Conservation (phyloP, 2,329 filamentous ascomycete genomes). For the Escovopsis sp. region DNA sequence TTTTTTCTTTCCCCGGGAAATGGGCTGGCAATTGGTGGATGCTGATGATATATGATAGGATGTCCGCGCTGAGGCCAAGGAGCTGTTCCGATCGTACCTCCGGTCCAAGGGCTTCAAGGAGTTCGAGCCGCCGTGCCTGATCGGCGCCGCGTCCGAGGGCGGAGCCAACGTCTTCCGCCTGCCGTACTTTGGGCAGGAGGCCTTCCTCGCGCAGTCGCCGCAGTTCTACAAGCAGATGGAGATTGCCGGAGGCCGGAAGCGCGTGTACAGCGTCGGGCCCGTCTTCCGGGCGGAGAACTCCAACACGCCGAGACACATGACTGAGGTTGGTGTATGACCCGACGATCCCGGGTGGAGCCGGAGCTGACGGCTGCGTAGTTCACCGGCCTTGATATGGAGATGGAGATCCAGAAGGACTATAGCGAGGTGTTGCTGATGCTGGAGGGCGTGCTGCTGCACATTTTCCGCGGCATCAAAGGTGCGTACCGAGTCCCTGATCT, state of each 20-base stretch:
- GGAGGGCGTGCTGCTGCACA: conserved; percentile 60
- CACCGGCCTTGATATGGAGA: conserved; percentile 77
- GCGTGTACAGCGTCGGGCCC: conserved; percentile 64
- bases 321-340: conserved; percentile 36
- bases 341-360: background rate
- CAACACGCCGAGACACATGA: conserved; percentile 75
- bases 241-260: conserved; percentile 64
- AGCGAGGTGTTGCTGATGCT: conserved; percentile 59
- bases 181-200: conserved; percentile 75
- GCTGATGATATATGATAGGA: conserved; percentile 7
- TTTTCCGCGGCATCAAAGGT: conserved; percentile 57
- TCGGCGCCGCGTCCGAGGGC: conserved; percentile 82
- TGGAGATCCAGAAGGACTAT: conserved; percentile 72
- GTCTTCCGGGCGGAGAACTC: conserved; percentile 80
- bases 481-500: conserved; percentile 5
- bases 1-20: conserved; percentile 23
- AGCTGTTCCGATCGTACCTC: conserved; percentile 69
- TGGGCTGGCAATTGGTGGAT: background rate
- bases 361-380: conserved; percentile 32
- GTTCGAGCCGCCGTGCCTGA: conserved; percentile 81
- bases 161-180: conserved; percentile 84
- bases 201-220: conserved; percentile 65
- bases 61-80: conserved; percentile 41
- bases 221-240: conserved; percentile 84
- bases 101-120: conserved; percentile 59